Evolutionary conservation across 306 rosid species (phyloP), one percentile per base, ranked within the genome.

Genomic region (Leucaena leucocephala): DNA sequence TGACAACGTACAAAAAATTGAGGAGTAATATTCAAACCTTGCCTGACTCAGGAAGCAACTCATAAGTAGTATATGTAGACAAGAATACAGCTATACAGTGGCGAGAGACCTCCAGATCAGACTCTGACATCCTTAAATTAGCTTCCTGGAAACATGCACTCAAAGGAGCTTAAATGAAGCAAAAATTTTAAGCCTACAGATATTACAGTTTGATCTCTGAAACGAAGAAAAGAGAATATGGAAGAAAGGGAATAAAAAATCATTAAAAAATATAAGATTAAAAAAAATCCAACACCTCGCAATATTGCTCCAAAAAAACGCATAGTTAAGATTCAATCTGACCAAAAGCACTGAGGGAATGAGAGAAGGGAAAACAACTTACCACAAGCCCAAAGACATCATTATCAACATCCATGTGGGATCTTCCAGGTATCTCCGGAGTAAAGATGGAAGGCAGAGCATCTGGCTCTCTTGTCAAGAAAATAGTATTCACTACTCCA

Each of bases 1-100:
- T 12, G 43, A 57, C 52, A 42, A 17, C 34, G 10, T 67, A 35
- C 13, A 76, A 69, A 76, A 50, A 74, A 82, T 40, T 8, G 76
- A 82, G 78, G 79, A 78, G 71, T 68, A 82, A 74, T 79, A 82
- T 83, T 74, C 93, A 84, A 84, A 93, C 98, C 98, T 93, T 93
- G 83, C 98, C 98, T 40, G 98, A 93, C 84, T 93, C 95, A 3
- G 98, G 98, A 85, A 93, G 93, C 81, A 93, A 82, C 71, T 93
- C 93, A 40, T 90, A 93, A 61, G 93, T 90, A 76, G 83, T 88
- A 79, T 87, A 88, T 12, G 88, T 43, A 74, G 95, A 87, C 83
- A 93, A 76, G 88, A 90, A 93, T 40, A 59, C 76, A 52, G 92
- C 89, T 83, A 91, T 80, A 73, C 89, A 90, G 54, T 86, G 89